A percentile compares a stretch with the other conserved stretches of the same genome.
Conservation (phyloP, 140 eudicot genomes). For the Senecio squalidus region DNA sequence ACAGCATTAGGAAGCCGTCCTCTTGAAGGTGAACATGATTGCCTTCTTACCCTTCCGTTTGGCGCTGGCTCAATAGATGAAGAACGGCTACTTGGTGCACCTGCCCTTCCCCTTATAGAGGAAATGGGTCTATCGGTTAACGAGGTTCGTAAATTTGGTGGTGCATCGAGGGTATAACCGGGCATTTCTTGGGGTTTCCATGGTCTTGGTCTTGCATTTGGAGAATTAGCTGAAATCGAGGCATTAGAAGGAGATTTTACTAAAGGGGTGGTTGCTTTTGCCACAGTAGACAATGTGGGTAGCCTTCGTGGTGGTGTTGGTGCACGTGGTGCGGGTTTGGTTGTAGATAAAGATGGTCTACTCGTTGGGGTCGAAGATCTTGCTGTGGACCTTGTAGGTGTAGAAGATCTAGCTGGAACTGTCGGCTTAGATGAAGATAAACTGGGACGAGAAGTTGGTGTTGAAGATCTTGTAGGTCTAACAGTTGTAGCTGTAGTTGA, state of each 20-base stretch:
- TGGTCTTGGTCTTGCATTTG: constrained; percentile 64
- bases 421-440: constrained; percentile 27
- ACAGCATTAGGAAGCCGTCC: constrained; percentile 77
- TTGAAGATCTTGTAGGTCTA: constrained; percentile 51
- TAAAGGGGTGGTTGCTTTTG: constrained; percentile 36
- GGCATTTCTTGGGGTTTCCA: constrained; percentile 99
- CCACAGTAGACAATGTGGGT: constrained; percentile 31
- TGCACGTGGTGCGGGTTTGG: constrained; percentile 53
- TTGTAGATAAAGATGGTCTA: constrained; percentile 42
- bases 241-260: constrained; percentile 43
- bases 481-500: constrained; percentile 27
- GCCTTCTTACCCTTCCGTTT: constrained; percentile 75
- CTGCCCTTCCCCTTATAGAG: constrained; percentile 76
- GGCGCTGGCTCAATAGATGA: constrained; percentile 75
- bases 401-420: constrained; percentile 52
- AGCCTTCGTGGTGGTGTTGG: constrained; percentile 74
- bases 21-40: constrained; percentile 92
- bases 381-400: constrained; percentile 59
- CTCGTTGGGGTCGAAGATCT: constrained; percentile 57
- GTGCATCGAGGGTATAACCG: constrained; percentile 82
- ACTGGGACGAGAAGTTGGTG: constrained; percentile 21
- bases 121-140: constrained; percentile 67
- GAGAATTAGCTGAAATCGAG: constrained; percentile 44
- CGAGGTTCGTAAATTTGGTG: constrained; percentile 83
- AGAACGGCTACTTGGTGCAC: constrained; percentile 70